Percentiles rank a stretch among this genome's conserved stretches.
Conservation (phyloP, 768 basidiomycete genomes). For the Tricholoma matsutake region DNA sequence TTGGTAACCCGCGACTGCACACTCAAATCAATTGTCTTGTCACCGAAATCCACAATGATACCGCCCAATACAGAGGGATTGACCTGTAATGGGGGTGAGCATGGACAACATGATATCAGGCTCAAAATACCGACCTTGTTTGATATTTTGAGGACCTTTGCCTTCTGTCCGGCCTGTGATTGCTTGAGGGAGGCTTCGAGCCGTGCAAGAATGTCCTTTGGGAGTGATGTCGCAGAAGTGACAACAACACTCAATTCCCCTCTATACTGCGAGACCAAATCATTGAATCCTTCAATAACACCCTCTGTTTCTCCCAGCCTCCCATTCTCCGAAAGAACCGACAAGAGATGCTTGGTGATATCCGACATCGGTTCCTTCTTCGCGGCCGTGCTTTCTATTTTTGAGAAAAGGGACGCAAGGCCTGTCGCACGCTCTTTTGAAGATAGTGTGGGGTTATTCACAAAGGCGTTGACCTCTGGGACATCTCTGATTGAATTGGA, state of each 20-base stretch:
- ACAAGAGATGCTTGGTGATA: slow-evolving; percentile 89
- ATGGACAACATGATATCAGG: background rate
- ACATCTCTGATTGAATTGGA: slow-evolving; percentile 63
- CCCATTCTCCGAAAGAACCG: slow-evolving; percentile 90
- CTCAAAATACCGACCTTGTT: slow-evolving; percentile 68
- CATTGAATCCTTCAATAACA: slow-evolving; percentile 89
- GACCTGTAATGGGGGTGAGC: slow-evolving; percentile 49
- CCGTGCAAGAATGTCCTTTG: slow-evolving; percentile 69
- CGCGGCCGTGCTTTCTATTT: slow-evolving; percentile 53
- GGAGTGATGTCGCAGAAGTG: slow-evolving; percentile 81
- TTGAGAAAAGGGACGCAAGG: slow-evolving; percentile 64
- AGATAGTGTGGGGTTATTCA: slow-evolving; percentile 91
- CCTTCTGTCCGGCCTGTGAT: slow-evolving; percentile 79
- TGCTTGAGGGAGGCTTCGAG: slow-evolving; percentile 86
- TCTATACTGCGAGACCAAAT: slow-evolving; percentile 82
- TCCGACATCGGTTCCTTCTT: slow-evolving; percentile 81
- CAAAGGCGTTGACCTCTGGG: slow-evolving; percentile 65
- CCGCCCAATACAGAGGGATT: slow-evolving; percentile 92
- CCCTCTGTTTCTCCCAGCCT: slow-evolving; percentile 79
- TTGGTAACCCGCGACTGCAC: slow-evolving; percentile 93
- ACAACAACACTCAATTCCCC: slow-evolving; percentile 93
- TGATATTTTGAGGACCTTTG: slow-evolving; percentile 83
- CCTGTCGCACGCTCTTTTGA: slow-evolving; percentile 68
- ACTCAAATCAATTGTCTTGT: slow-evolving; percentile 96
- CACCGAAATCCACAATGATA: slow-evolving; percentile 93